Evolutionary conservation across 179 eudicot species (phyloP), one percentile per base, ranked within the genome.

Genomic region (Beta macrorhiza): DNA sequence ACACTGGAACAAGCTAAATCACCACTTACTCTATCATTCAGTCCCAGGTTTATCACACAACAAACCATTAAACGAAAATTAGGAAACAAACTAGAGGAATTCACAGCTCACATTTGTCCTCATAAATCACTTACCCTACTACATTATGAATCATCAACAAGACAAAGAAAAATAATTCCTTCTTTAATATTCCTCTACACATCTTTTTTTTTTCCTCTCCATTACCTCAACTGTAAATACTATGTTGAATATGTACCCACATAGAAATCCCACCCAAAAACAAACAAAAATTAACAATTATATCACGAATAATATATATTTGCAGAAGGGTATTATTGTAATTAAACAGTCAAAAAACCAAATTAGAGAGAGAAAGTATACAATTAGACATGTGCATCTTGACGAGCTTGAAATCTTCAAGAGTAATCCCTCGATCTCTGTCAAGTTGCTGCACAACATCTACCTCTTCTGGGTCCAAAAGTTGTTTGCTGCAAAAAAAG

Each of bases 321-420:
- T 19, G 29, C 56, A 80, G 47, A 56, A 75, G 44, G 65, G 76
- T 57, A 78, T 16, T 22, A 74, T 44, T 63, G 20, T 42, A 81
- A 67, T 0, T 51, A 67, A 64, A 47, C 51, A 62, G 20, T 22
- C 5, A 63, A 37, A 37, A 1, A 22, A 57, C 1, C 12, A 52
- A 83, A 47, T 51, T 17, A 20, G 71, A 44, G 22, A 80, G 64
- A n/a, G 63, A 51, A 74, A 51, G 65, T 16, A 47, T 89, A 95
- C 99, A 93, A 87, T 88, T 92, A 67, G 99, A 80, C 95, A 95
- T 95, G 69, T 91, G 91, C 87, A 95, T 82, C 86, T 95, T 95
- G 59, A 95, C 87, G 83, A 95, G 92, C 93, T 92, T 93, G 86
- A 87, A 88, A 85, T 95, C 98, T 70, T 95, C 98, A 72, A 92